Evolutionary conservation across 2,329 filamentous ascomycete species (phyloP), one percentile per base, ranked within the genome.

Genomic region (Colletotrichum magnum): DNA sequence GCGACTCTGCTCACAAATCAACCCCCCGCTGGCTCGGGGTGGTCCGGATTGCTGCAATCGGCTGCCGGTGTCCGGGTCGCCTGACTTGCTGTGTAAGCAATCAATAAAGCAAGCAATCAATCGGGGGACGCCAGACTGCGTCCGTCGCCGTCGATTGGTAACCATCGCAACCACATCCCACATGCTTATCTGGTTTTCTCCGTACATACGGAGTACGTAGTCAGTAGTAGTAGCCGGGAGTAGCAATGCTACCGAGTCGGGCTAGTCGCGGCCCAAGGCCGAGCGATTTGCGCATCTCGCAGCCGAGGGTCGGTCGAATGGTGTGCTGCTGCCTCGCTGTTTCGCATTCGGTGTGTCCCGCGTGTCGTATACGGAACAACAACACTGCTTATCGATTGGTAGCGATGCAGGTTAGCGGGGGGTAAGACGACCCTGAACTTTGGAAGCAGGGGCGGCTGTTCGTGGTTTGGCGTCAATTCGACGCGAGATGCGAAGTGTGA

Each of bases 61-160:
- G 51, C 56, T 36, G 51, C 26, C 56, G 43, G 58, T 16, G n/a
- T 12, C n/a, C 47, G 16, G 50, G 50, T 45, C 66, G 56, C 10
- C 43, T 52, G 51, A 56, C 54, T 59, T 66, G 66, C 62, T 66
- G 62, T 66, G 56, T 60, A 69, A 69, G 66, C 61, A 47, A 50
- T 54, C 50, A 39, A 43, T 52, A 32, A 32, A 52, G 24, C 13
- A 13, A 47, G 45, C 56, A 18, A n/a, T 36, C 50, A 58, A 58
- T 36, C 28, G 21, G 21, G 48, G 12, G 48, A 26, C 41, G 24
- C 47, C 36, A 54, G 53, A 41, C 21, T 57, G 39, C 21, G 28
- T 39, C 26, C 21, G 60, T 64, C 36, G 65, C 47, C 28, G 21
- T 3, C 21, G 2, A 36, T 64, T 58, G 60, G 65, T 59, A 45